Evolutionary conservation across 805 yeast species (phyloP).

Genomic region (Candida manassasensis): DNA sequence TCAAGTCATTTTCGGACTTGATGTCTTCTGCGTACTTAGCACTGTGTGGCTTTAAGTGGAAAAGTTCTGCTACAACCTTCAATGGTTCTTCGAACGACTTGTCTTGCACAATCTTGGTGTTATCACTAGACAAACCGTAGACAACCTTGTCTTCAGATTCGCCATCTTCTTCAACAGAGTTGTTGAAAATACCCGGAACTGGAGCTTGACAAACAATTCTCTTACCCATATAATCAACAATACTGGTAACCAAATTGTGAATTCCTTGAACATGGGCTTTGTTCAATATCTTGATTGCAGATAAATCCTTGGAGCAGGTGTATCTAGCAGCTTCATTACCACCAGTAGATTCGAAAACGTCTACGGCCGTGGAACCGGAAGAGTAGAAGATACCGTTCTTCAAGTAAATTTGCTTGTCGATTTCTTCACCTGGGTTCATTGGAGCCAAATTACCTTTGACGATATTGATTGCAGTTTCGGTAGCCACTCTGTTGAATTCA

Average conservation of each 20-base stretch:
- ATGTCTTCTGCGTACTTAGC: conserved; percentile 47
- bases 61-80: conserved; percentile 59
- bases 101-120: conserved; percentile 44
- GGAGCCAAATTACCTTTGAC: conserved; percentile 70
- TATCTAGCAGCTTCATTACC: conserved; percentile 85
- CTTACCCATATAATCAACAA: conserved; percentile 86
- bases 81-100: conserved; percentile 52
- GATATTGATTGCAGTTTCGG: conserved; percentile 74
- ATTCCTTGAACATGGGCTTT: conserved; percentile 59
- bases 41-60: conserved; percentile 72
- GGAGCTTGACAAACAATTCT: conserved; percentile 91
- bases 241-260: conserved; percentile 71
- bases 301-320: conserved; percentile 73
- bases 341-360: conserved; percentile 61
- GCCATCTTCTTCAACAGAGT: conserved; percentile 37
- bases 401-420: conserved; percentile 60
- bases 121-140: conserved; percentile 72
- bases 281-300: conserved; percentile 65
- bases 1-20: conserved; percentile 41
- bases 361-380: conserved; percentile 59
- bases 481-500: conserved; percentile 74
- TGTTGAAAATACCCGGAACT: conserved; percentile 81
- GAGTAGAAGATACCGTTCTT: conserved; percentile 86
- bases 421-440: conserved; percentile 72
- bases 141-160: conserved; percentile 47